These are phyloP conservation scores for Stephania japonica DNA, from an alignment of 164 flowering plant genomes.

Conservation along the genomic window DNA sequence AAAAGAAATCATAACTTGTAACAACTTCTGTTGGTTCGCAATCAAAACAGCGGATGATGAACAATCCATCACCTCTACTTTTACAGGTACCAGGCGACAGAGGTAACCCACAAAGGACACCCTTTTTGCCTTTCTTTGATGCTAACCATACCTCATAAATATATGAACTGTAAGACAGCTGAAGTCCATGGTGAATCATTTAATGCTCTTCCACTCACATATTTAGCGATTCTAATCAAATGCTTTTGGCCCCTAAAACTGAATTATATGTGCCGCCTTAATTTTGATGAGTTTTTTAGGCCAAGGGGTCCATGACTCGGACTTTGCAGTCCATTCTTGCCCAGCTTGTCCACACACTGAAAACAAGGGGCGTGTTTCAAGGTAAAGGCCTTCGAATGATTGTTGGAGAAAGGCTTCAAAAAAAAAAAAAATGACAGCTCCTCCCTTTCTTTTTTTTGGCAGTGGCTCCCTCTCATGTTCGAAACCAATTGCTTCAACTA, in stretches of 20 bases:
- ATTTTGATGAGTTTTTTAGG: not conserved
- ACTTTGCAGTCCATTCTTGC: not conserved
- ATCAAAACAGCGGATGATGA: not conserved
- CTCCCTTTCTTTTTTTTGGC: no score
- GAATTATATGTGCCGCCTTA: not conserved
- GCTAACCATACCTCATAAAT: not conserved
- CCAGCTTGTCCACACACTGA: not conserved
- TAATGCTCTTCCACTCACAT: not conserved
- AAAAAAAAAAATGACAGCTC: no score
- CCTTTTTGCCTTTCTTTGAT: not conserved
- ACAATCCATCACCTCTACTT: not conserved
- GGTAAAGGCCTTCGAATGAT: not conserved
- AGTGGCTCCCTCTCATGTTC: no score
- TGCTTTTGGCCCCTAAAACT: no score
- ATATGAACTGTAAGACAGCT: not conserved
- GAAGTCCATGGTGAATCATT: not conserved
- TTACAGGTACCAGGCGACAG: not conserved
- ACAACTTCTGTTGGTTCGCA: not conserved
- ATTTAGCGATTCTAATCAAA: not conserved
- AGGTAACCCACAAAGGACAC: not conserved
- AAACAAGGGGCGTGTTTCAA: not conserved
- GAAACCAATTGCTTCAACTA: no score
- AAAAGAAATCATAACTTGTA: not conserved
- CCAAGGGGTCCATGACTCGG: not conserved
- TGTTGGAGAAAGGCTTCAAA: no score